These are phyloP conservation scores for Terana coerulea DNA, from an alignment of 768 basidiomycete species.

Conservation along the genomic window DNA sequence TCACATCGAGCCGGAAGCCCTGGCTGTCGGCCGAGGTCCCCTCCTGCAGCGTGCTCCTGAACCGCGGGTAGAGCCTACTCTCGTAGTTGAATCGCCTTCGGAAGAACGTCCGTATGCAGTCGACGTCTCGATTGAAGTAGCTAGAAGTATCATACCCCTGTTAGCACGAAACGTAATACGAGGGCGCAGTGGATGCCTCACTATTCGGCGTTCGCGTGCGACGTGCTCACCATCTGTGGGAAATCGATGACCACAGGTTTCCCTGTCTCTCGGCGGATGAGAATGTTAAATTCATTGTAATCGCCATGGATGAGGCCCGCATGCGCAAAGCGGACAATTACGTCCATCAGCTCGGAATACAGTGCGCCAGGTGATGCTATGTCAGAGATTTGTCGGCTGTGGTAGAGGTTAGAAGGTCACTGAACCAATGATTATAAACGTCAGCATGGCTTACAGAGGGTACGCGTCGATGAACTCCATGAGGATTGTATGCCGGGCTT, in stretches of 20 bases:
- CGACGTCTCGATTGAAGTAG: slow-evolving; percentile 99
- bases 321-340: slow-evolving; percentile 91
- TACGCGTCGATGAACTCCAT: slow-evolving; percentile 97
- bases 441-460: slow-evolving; percentile 63
- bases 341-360: slow-evolving; percentile 90
- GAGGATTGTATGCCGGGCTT: slow-evolving; percentile 89
- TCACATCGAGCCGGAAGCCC: slow-evolving; percentile 78
- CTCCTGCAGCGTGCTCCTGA: slow-evolving; percentile 59
- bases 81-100: slow-evolving; percentile 89
- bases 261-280: slow-evolving; percentile 72
- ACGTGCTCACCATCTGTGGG: slow-evolving; percentile 98
- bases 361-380: slow-evolving; percentile 84
- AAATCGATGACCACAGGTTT: slow-evolving; percentile 96
- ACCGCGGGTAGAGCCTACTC: slow-evolving; percentile 82
- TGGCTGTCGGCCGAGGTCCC: slow-evolving; percentile 35
- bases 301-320: slow-evolving; percentile 98
- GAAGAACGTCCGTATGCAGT: slow-evolving; percentile 94
- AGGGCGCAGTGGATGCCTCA: slow-evolving; percentile 41
- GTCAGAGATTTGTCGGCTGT: slow-evolving; percentile 82
- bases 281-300: slow-evolving; percentile 99
- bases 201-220: slow-evolving; percentile 97
- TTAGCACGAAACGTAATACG: not conserved
- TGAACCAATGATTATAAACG: not conserved
- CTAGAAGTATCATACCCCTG: slow-evolving; percentile 36
- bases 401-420: slow-evolving; percentile 2